phyloP scores from a whole-genome alignment of 2,329 filamentous ascomycete genomes.

The Alternaria brassicae region DNA sequence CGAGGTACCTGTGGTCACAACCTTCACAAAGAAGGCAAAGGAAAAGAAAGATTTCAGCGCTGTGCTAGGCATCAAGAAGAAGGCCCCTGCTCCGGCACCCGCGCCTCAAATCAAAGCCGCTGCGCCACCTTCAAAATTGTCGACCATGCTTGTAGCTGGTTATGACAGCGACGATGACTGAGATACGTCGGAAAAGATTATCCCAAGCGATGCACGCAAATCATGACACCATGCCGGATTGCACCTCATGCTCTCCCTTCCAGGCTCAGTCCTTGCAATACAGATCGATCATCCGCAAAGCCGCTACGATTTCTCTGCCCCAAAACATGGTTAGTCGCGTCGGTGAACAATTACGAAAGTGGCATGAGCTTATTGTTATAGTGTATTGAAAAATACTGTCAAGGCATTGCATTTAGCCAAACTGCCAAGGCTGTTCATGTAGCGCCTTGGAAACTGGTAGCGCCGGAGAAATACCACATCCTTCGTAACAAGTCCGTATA shows the following conservation, averaged over 20 bases:
- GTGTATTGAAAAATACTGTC: neutral
- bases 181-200: neutral
- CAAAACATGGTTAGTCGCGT: neutral
- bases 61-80: slow-evolving; percentile 77
- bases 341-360: neutral
- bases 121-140: slow-evolving; percentile 28
- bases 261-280: neutral
- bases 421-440: slow-evolving; percentile 8
- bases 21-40: slow-evolving; percentile 79
- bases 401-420: slow-evolving; percentile 5
- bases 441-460: slow-evolving; percentile 1
- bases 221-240: neutral
- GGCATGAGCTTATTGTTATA: neutral
- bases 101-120: slow-evolving; percentile 17
- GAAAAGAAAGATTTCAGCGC: slow-evolving; percentile 84
- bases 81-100: slow-evolving; percentile 22
- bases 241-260: no score
- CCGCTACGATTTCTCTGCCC: neutral
- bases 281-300: neutral
- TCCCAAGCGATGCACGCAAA: neutral
- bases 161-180: slow-evolving; percentile 43
- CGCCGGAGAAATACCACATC: slow-evolving; percentile 12
- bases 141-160: slow-evolving; percentile 36
- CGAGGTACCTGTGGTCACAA: slow-evolving; percentile 54
- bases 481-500: slow-evolving; percentile 8